Base-by-base conservation (phyloP, 805 yeast genomes). In the Candida berthetii region DNA sequence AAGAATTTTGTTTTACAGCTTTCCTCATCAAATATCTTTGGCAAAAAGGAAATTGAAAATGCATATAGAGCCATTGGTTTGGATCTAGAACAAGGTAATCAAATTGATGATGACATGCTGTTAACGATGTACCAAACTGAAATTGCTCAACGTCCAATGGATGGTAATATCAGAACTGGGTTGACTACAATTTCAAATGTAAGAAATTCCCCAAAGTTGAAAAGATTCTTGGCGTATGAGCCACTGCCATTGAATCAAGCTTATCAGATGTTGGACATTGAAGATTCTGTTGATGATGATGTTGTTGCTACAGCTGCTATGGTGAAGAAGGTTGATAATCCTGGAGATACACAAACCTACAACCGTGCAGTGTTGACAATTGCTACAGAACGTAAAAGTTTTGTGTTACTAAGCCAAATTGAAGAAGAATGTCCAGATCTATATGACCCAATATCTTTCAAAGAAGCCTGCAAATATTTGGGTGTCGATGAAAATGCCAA, bases 291-390 rank as follows among this genome's bases (percentile, higher is more conserved):
- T 13, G 82, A 76, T 44, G 86, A 82, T 54, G 93, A 85, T 47
- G 78, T 85, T 35, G 74, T 87, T 3, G 69, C 79, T 24, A 83
- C 95, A 1, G 90, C 95, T 1, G 85, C 77, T 53, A 80, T 83
- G 43, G 68, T 83, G 35, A 79, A 80, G 44, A 53, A 71, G 2
- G 74, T 75, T 34, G 95, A 85, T 42, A 52, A 62, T 1, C 68
- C 67, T 1, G 67, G 70, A 40, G 54, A 72, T 39, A 66, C 62
- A 31, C 48, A 75, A 27, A 44, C 54, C 38, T 61, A 68, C 41
- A 72, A 77, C 37, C 69, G 82, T 43, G 79, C 89, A 1, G 61
- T 85, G 35, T 62, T 78, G 20, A 74, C 89, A 0, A 68, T 85
- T 29, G 90, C 87, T 0, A 57, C 73, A 0, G 57, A 65, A 18